These are phyloP conservation scores for Nothophytophthora sp. DNA, from an alignment of 352 stramenopile genomes.

Conservation along the genomic window DNA sequence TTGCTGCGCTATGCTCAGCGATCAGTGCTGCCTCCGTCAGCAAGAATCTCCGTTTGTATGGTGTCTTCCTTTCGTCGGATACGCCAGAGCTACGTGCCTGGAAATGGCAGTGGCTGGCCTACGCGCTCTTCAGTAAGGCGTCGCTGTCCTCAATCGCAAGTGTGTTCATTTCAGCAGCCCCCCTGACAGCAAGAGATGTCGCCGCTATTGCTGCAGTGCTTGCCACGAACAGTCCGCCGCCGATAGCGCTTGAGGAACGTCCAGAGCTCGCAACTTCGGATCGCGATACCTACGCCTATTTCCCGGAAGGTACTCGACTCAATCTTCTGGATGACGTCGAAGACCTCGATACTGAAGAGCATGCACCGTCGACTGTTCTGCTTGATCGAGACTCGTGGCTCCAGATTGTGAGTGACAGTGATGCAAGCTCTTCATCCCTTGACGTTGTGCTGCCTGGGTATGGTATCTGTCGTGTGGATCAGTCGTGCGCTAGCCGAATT, in stretches of 20 bases:
- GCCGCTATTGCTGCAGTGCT: slow-evolving; percentile 18
- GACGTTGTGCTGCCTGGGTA: slow-evolving; percentile 34
- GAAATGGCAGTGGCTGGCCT: slow-evolving; percentile 37
- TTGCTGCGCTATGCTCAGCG: slow-evolving; percentile 24
- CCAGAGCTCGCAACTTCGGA: slow-evolving; percentile 3
- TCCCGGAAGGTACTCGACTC: slow-evolving; percentile 16
- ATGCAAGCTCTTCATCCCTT: not conserved
- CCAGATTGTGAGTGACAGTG: slow-evolving; percentile 15
- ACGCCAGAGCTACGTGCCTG: slow-evolving; percentile 14
- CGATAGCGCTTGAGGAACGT: not conserved
- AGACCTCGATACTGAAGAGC: not conserved
- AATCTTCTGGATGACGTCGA: slow-evolving; percentile 1
- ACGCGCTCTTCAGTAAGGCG: slow-evolving; percentile 28
- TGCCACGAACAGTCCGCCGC: slow-evolving; percentile 17
- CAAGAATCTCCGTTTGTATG: slow-evolving; percentile 18
- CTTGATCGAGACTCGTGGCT: slow-evolving; percentile 19
- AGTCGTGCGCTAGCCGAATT: not conserved
- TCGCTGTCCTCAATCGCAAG: slow-evolving; percentile 14
- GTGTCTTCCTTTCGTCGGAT: slow-evolving; percentile 20
- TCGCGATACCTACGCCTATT: slow-evolving; percentile 5
- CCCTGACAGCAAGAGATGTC: slow-evolving; percentile 12
- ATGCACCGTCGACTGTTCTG: not conserved
- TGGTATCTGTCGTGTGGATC: slow-evolving; percentile 11
- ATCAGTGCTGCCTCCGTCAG: slow-evolving; percentile 12
- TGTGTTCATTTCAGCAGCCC: slow-evolving; percentile 17